These are phyloP conservation scores for Ceratocystiopsis sp. DNA, from an alignment of 2,329 filamentous ascomycete genomes.

Conservation along the genomic window DNA sequence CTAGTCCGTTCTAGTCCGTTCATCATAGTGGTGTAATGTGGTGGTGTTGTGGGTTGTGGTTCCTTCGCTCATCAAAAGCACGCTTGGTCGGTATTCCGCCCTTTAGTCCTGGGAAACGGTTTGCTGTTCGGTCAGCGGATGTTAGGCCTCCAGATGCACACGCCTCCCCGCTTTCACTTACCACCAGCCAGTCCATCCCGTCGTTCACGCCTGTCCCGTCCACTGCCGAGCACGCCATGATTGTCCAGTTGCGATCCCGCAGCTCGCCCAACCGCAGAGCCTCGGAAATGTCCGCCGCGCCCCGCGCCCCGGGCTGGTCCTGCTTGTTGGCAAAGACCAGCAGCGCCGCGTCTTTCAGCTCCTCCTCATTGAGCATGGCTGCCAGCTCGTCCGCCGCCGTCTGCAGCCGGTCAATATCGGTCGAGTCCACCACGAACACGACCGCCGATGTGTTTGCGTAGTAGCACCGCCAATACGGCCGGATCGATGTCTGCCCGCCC, in stretches of 20 bases:
- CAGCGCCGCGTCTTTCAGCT: slow-evolving; percentile 79
- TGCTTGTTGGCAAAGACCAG: slow-evolving; percentile 98
- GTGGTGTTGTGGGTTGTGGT: too few relatives aligned
- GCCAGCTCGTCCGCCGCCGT: slow-evolving; percentile 85
- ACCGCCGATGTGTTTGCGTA: slow-evolving; percentile 97
- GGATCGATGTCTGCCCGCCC: slow-evolving; percentile 94
- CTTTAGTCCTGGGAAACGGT: slow-evolving; percentile 23
- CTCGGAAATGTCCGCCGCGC: slow-evolving; percentile 91
- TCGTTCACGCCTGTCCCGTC: slow-evolving; percentile 89
- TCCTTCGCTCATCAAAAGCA: too few relatives aligned
- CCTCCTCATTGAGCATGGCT: slow-evolving; percentile 94
- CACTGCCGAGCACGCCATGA: slow-evolving; percentile 91
- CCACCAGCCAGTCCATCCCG: slow-evolving; percentile 98
- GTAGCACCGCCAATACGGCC: slow-evolving; percentile 98
- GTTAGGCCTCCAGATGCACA: too few relatives aligned
- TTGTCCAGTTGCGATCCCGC: slow-evolving; percentile 96
- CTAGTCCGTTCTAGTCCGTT: too few relatives aligned
- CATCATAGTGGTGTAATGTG: too few relatives aligned
- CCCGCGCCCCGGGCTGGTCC: slow-evolving; percentile 92
- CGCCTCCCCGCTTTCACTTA: slow-evolving; percentile 23
- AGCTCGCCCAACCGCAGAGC: slow-evolving; percentile 78
- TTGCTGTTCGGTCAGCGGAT: slow-evolving; percentile 16
- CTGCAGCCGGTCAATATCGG: slow-evolving; percentile 85
- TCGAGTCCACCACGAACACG: slow-evolving; percentile 96
- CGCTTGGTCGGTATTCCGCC: slow-evolving; percentile 22